Percentiles rank a stretch among this genome's conserved stretches.
phyloP scores from a whole-genome alignment of 306 rosid species.

The Dalbergia cultrata region DNA sequence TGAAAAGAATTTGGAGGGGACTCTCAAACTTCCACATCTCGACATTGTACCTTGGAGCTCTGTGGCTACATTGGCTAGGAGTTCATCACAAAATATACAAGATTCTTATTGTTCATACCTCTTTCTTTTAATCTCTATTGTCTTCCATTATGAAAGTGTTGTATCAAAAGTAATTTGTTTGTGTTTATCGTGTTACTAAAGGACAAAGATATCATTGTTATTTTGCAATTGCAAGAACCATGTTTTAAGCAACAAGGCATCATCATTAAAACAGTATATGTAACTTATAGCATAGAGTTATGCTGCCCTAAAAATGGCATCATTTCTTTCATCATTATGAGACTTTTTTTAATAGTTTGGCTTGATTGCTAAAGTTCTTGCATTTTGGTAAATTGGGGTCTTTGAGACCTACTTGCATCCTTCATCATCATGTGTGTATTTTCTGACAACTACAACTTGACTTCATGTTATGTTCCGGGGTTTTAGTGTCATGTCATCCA shows the following conservation, averaged over 20 bases:
- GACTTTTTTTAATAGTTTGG: constrained; percentile 32
- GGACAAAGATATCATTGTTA: constrained; percentile 17
- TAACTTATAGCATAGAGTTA: neutral
- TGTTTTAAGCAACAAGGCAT: neutral
- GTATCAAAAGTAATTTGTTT: neutral
- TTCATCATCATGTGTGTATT: constrained; percentile 40
- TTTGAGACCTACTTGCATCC: neutral
- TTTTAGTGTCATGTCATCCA: constrained; percentile 10
- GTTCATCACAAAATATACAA: no score
- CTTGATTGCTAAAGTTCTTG: constrained; percentile 16
- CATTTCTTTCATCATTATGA: neutral
- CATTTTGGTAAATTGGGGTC: constrained; percentile 8
- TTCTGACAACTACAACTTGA: constrained; percentile 8
- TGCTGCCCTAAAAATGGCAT: constrained; percentile 9
- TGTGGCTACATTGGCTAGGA: no score
- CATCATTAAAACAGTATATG: constrained; percentile 4
- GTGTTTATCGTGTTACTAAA: constrained; percentile 5
- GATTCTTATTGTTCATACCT: no score
- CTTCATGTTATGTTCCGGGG: constrained; percentile 22
- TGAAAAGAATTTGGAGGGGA: no score
- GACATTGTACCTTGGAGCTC: no score
- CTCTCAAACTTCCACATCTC: no score
- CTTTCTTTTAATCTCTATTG: no score
- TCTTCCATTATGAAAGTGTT: no score
- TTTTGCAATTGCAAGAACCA: constrained; percentile 24